These are phyloP conservation scores for Colletotrichum higginsianum DNA, from an alignment of 2,329 filamentous ascomycete genomes.

Conservation along the genomic window DNA sequence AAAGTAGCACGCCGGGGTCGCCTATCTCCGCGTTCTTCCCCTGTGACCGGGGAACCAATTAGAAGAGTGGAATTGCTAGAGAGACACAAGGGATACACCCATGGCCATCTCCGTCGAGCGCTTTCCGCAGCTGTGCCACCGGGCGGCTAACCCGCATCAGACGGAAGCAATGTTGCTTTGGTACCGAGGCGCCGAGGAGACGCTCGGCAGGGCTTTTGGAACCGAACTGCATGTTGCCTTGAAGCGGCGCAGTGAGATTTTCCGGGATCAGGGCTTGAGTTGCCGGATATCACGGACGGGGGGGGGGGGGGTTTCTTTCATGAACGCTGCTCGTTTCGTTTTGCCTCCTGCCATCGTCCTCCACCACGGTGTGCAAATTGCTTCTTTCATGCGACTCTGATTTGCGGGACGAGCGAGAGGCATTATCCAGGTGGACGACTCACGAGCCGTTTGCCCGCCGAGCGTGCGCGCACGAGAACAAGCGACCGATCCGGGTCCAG, in stretches of 20 bases:
- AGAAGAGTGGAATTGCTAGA: neutral
- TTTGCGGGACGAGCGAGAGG: neutral
- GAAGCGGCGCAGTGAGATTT: neutral
- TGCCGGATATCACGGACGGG: slow-evolving; percentile 30
- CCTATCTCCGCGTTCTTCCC: slow-evolving; percentile 1
- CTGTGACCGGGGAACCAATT: slow-evolving; percentile 2
- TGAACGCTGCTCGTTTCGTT: slow-evolving; percentile 4
- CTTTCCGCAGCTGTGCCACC: slow-evolving; percentile 16
- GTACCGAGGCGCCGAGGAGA: neutral
- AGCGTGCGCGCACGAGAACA: neutral
- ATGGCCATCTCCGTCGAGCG: neutral
- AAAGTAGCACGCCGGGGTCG: neutral
- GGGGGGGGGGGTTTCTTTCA: neutral
- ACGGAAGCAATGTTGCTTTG: slow-evolving; percentile 22
- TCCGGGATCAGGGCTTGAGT: slow-evolving; percentile 5
- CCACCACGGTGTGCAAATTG: too few relatives aligned
- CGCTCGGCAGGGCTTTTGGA: slow-evolving; percentile 6
- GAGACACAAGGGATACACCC: neutral
- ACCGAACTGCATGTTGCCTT: slow-evolving; percentile 1
- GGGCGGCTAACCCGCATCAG: slow-evolving; percentile 29
- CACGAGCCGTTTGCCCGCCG: neutral
- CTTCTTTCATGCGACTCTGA: slow-evolving; percentile 7
- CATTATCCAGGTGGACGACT: neutral
- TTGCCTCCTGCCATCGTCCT: neutral
- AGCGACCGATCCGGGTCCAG: slow-evolving; percentile 11